Percentiles rank a stretch among this genome's conserved stretches.
Evolutionary conservation across 1,284 basidiomycete species (phyloP).

Genomic region (Cutaneotrichosporon mucoides): DNA sequence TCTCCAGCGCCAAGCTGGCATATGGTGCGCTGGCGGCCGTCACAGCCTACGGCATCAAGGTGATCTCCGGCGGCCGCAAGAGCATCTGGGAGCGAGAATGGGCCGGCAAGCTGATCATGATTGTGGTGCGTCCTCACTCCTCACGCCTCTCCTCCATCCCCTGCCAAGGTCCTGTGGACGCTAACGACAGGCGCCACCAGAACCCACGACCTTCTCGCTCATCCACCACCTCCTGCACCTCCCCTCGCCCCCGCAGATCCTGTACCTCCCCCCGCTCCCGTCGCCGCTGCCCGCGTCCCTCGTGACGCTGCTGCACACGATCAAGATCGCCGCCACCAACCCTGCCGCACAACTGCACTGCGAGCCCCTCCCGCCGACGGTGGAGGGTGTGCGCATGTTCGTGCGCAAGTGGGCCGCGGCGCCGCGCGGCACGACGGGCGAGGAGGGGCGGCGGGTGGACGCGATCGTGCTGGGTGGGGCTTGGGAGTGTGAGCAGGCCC

Average conservation of each 20-base stretch:
- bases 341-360: constrained; percentile 43
- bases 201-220: constrained; percentile 39
- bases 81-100: constrained; percentile 49
- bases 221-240: constrained; percentile 44
- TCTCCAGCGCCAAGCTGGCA: constrained; percentile 22
- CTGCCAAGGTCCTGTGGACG: background rate
- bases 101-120: constrained; percentile 48
- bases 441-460: constrained; percentile 45
- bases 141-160: background rate
- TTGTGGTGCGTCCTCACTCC: constrained; percentile 33
- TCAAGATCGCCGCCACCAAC: constrained; percentile 36
- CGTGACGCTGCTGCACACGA: constrained; percentile 44
- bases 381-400: constrained; percentile 38
- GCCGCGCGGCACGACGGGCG: constrained; percentile 35
- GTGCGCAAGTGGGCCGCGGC: constrained; percentile 39
- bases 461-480: constrained; percentile 44
- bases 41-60: constrained; percentile 29
- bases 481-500: constrained; percentile 30
- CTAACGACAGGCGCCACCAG: constrained; percentile 37
- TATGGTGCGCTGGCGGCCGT: constrained; percentile 22
- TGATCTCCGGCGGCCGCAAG: constrained; percentile 37
- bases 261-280: constrained; percentile 42
- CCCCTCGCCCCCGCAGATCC: constrained; percentile 47
- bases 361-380: constrained; percentile 41
- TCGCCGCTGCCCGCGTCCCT: constrained; percentile 42